These are phyloP conservation scores for Astrephomene gubernaculifera DNA, from an alignment of 139 green algal genomes.

Conservation along the genomic window DNA sequence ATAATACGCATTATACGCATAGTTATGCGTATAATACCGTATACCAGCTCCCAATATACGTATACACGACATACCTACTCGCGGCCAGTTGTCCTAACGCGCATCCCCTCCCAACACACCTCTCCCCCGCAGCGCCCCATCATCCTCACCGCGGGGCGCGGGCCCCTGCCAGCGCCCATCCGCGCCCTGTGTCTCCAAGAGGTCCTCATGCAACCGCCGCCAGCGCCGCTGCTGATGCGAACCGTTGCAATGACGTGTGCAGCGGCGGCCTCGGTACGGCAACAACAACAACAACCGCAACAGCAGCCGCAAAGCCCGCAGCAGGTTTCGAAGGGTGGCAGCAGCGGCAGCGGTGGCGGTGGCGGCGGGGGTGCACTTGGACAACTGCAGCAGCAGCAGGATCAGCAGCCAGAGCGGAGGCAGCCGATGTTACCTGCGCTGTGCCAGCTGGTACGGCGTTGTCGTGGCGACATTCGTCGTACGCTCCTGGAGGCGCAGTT, in stretches of 20 bases:
- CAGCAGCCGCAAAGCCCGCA: too few relatives aligned
- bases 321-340: too few relatives aligned
- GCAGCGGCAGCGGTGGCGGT: not conserved
- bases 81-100: too few relatives aligned
- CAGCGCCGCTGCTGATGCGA: constrained; percentile 34
- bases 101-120: too few relatives aligned
- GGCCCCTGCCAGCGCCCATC: constrained; percentile 30
- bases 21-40: too few relatives aligned
- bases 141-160: constrained; percentile 43
- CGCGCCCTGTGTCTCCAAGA: not conserved
- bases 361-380: not conserved
- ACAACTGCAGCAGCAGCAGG: not conserved
- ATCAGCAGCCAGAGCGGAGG: not conserved
- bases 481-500: constrained; percentile 33
- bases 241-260: constrained; percentile 42
- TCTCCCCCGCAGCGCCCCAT: constrained; percentile 50
- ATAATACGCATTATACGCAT: too few relatives aligned
- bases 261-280: not conserved
- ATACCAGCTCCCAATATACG: too few relatives aligned
- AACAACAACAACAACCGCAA: too few relatives aligned
- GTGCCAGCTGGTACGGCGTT: constrained; percentile 11
- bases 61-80: too few relatives aligned
- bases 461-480: constrained; percentile 14
- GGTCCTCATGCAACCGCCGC: constrained; percentile 4
- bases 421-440: not conserved